A percentile compares a stretch with the other conserved stretches of the same genome.
phyloP scores from a whole-genome alignment of 2,329 filamentous ascomycete species.

The Rugonectria rugulosa region DNA sequence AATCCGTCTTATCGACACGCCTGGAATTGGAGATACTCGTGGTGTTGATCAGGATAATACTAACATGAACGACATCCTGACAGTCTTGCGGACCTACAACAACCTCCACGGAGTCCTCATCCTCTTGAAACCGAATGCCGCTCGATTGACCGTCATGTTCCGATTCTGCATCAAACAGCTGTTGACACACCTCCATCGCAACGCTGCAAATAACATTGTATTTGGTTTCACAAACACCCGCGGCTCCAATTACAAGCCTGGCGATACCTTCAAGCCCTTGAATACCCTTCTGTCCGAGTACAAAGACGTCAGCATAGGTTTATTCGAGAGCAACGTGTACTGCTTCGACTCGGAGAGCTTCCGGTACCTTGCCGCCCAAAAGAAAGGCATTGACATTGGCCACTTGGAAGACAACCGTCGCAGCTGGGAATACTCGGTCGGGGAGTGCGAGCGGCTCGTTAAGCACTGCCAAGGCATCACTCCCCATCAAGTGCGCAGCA shows the following conservation, averaged over 20 bases:
- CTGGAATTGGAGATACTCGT: slow-evolving; percentile 24
- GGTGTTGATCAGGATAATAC: slow-evolving; percentile 18
- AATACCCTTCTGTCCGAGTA: slow-evolving; percentile 5
- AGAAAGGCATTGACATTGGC: not conserved
- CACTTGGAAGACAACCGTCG: slow-evolving; percentile 8
- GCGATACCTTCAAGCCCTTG: slow-evolving; percentile 8
- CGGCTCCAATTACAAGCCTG: slow-evolving; percentile 15
- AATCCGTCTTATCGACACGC: slow-evolving; percentile 25
- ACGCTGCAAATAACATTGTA: slow-evolving; percentile 21
- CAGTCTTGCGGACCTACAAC: slow-evolving; percentile 10
- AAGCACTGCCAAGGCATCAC: not conserved
- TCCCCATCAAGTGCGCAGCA: slow-evolving; percentile 30
- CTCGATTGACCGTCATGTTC: slow-evolving; percentile 12
- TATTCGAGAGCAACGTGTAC: slow-evolving; percentile 11
- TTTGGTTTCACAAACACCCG: slow-evolving; percentile 30
- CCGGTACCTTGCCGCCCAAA: slow-evolving; percentile 14
- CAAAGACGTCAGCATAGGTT: not conserved
- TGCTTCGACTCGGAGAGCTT: slow-evolving; percentile 32
- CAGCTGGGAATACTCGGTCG: slow-evolving; percentile 30
- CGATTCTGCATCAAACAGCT: slow-evolving; percentile 27
- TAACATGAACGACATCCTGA: slow-evolving; percentile 24
- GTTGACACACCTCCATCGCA: slow-evolving; percentile 15
- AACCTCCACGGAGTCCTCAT: slow-evolving; percentile 28
- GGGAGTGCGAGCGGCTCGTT: slow-evolving; percentile 21
- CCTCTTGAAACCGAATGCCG: slow-evolving; percentile 17